Evolutionary conservation across 441 rosid species (phyloP), one percentile per base, ranked within the genome.

Genomic region (Eruca vesicaria): DNA sequence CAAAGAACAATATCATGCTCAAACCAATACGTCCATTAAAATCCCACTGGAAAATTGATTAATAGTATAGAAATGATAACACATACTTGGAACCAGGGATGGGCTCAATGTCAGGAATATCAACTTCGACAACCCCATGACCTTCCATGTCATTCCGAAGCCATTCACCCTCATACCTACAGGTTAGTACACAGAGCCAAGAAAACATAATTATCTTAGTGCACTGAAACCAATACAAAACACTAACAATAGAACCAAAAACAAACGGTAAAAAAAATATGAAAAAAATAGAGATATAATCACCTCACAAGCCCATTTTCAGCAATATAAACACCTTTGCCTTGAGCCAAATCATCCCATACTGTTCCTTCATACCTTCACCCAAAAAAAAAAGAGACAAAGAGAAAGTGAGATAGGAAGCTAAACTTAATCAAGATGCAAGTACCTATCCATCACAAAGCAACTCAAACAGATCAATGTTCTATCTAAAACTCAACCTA

Each of bases 151-250:
- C 78, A 66, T 93, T 93, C 73, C 84, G 93, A 63, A 89, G 89
- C 98, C 97, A 90, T 83, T 91, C 98, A 74, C 98, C 98, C 85
- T 91, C 98, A 76, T 94, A 94, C 84, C 98, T 94, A 77, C 15
- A 55, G 26, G 56, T 63, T 61, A 57, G 63, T 31, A 56, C 2
- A 48, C 60, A 62, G 2, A 50, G 18, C 60, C 67, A 65, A 58
- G n/a, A n/a, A 35, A 53, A 48, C 36, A 64, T 50, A 56, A 45
- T 29, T 21, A 21, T 48, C 7, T 35, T 32, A 0, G 6, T 31
- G 32, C 67, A 48, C 0, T 21, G 5, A 61, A 53, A 28, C 36
- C 10, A 29, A 58, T 16, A 18, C 65, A 18, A 60, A 72, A 63
- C 53, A 32, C 20, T 9, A 58, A 63, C n/a, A 52, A 57, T 63